Conservation (phyloP, 2,329 filamentous ascomycete genomes). For the Diaporthe aspalathi region DNA sequence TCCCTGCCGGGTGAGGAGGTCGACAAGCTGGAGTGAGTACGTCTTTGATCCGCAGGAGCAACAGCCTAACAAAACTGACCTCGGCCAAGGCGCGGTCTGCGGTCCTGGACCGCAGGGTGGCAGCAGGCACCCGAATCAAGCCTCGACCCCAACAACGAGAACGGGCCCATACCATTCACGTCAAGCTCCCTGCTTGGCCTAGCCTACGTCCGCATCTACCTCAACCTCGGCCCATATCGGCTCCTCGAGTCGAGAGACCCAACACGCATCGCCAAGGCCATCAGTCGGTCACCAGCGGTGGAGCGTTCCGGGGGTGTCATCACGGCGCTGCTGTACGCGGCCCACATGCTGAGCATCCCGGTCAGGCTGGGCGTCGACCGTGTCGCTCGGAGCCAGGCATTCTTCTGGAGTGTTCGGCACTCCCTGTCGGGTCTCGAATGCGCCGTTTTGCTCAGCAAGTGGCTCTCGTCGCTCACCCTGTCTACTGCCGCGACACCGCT, state of each 20-base stretch:
- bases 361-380: slow-evolving; percentile 65
- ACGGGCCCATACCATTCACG: slow-evolving; percentile 55
- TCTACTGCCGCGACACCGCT: slow-evolving; percentile 30
- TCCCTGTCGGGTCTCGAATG: slow-evolving; percentile 66
- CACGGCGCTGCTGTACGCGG: slow-evolving; percentile 63
- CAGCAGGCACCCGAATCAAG: slow-evolving; percentile 53
- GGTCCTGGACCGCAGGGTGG: slow-evolving; percentile 54
- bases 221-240: slow-evolving; percentile 57
- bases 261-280: slow-evolving; percentile 51
- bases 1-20: slow-evolving; percentile 8
- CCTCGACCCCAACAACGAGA: slow-evolving; percentile 54
- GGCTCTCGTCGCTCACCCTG: slow-evolving; percentile 50
- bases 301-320: slow-evolving; percentile 60
- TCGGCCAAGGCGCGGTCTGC: slow-evolving; percentile 46
- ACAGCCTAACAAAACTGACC: slow-evolving; percentile 48
- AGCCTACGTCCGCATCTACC: slow-evolving; percentile 59
- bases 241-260: slow-evolving; percentile 58
- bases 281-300: slow-evolving; percentile 53
- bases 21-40: slow-evolving; percentile 14
- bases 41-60: not conserved
- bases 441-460: slow-evolving; percentile 64
- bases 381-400: slow-evolving; percentile 65
- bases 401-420: slow-evolving; percentile 69
- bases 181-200: slow-evolving; percentile 59
- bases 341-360: slow-evolving; percentile 66